A percentile compares a stretch with the other conserved stretches of the same genome.
These are phyloP conservation scores for Remersonia thermophila DNA, from an alignment of 2,329 filamentous ascomycete genomes.

Conservation along the genomic window DNA sequence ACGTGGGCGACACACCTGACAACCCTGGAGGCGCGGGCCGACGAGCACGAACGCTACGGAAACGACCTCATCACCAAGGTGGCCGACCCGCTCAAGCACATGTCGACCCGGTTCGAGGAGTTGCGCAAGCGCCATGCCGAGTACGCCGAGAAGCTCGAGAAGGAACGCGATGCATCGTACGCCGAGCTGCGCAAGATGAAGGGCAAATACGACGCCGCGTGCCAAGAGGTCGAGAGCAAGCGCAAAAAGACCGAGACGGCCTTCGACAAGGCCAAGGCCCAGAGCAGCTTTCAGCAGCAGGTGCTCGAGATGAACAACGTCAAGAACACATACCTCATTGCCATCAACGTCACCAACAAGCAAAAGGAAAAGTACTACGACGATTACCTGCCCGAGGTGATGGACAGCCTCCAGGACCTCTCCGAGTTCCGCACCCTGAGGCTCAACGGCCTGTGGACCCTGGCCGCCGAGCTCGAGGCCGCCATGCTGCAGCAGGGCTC, in stretches of 20 bases:
- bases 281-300: slow-evolving; percentile 85
- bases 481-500: slow-evolving; percentile 63
- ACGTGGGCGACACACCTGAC: slow-evolving; percentile 93
- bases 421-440: slow-evolving; percentile 78
- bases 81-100: slow-evolving; percentile 72
- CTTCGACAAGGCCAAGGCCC: slow-evolving; percentile 90
- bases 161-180: slow-evolving; percentile 76
- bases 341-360: slow-evolving; percentile 94
- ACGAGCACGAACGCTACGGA: slow-evolving; percentile 78
- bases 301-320: slow-evolving; percentile 90
- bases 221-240: slow-evolving; percentile 86
- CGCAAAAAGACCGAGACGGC: slow-evolving; percentile 90
- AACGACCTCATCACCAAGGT: slow-evolving; percentile 67
- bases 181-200: slow-evolving; percentile 81
- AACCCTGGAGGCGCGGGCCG: slow-evolving; percentile 75
- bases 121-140: slow-evolving; percentile 83
- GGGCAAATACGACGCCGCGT: slow-evolving; percentile 81
- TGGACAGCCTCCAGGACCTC: slow-evolving; percentile 88
- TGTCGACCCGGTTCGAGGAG: slow-evolving; percentile 70
- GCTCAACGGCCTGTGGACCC: slow-evolving; percentile 74
- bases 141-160: slow-evolving; percentile 77
- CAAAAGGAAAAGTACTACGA: slow-evolving; percentile 96
- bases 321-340: slow-evolving; percentile 96
- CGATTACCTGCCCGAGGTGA: slow-evolving; percentile 85
- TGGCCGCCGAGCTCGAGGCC: slow-evolving; percentile 69